A percentile compares a stretch with the other conserved stretches of the same genome.
Conservation (phyloP, 2,329 filamentous ascomycete species). For the Seiridium cupressi region DNA sequence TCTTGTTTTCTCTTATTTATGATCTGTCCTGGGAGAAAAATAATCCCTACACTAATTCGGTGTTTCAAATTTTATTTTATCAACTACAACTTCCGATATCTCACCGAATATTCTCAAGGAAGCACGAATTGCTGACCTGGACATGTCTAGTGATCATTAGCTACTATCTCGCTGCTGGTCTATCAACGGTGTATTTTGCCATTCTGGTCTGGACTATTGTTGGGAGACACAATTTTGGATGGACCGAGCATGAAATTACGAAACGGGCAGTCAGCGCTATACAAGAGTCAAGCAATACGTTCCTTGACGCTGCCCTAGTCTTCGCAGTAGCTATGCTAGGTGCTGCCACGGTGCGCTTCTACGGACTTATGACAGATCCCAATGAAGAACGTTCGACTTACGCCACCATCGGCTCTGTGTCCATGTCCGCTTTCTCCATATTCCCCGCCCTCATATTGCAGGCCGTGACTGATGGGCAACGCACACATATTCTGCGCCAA, state of each 20-base stretch:
- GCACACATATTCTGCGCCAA: constrained; percentile 2
- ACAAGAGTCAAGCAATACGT: constrained; percentile 27
- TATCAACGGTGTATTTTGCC: background rate
- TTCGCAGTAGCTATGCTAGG: constrained; percentile 19
- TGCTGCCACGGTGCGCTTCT: constrained; percentile 15
- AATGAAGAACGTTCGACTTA: constrained; percentile 17
- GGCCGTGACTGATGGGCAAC: constrained; percentile 4
- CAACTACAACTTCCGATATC: no score
- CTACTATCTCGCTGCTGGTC: background rate
- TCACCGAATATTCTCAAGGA: no score
- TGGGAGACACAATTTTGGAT: background rate
- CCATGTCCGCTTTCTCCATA: constrained; percentile 18
- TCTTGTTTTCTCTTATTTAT: no score
- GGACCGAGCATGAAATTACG: background rate
- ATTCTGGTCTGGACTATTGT: background rate
- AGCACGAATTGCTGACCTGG: no score
- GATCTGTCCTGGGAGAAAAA: no score
- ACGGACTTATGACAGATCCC: constrained; percentile 8
- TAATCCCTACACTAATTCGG: no score
- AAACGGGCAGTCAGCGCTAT: background rate
- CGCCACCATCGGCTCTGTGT: constrained; percentile 16
- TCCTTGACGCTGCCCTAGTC: constrained; percentile 16
- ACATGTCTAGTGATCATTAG: background rate
- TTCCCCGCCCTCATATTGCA: constrained; percentile 18
- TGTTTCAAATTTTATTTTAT: no score